phyloP scores from a whole-genome alignment of 2,329 filamentous ascomycete genomes.

The Diaporthe sp. region DNA sequence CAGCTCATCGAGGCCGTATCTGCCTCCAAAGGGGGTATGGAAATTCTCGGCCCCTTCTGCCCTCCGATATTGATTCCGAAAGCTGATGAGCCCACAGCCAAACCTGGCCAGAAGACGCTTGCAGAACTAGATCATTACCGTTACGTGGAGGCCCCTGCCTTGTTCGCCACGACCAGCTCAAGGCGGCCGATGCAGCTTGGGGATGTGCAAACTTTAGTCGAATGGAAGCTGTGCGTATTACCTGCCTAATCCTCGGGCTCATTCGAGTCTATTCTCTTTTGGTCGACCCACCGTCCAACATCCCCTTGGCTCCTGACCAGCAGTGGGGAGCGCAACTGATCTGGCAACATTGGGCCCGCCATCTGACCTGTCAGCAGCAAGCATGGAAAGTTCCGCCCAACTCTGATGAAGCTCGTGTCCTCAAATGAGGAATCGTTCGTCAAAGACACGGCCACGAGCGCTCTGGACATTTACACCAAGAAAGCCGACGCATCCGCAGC shows the following conservation, averaged over 20 bases:
- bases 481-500: conserved; percentile 56
- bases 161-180: conserved; percentile 56
- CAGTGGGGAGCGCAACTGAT: conserved; percentile 15
- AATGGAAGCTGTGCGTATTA: conserved; percentile 78
- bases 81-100: conserved; percentile 52
- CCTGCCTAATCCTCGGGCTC: conserved; percentile 20
- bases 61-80: neutral
- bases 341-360: conserved; percentile 24
- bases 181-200: conserved; percentile 63
- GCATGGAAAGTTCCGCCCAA: conserved; percentile 74
- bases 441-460: conserved; percentile 63
- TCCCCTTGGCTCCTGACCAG: neutral
- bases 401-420: conserved; percentile 70
- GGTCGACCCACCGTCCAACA: neutral
- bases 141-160: conserved; percentile 65
- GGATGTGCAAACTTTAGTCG: conserved; percentile 72
- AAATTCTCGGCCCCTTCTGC: neutral
- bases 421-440: conserved; percentile 70
- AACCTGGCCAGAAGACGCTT: conserved; percentile 65
- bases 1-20: conserved; percentile 56
- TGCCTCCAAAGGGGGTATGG: conserved; percentile 59
- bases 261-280: conserved; percentile 18
- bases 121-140: conserved; percentile 72
- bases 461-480: conserved; percentile 61
- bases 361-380: conserved; percentile 55